Evolutionary conservation across 352 stramenopile genomes (phyloP).

Genomic region (Pythium monospermum): DNA sequence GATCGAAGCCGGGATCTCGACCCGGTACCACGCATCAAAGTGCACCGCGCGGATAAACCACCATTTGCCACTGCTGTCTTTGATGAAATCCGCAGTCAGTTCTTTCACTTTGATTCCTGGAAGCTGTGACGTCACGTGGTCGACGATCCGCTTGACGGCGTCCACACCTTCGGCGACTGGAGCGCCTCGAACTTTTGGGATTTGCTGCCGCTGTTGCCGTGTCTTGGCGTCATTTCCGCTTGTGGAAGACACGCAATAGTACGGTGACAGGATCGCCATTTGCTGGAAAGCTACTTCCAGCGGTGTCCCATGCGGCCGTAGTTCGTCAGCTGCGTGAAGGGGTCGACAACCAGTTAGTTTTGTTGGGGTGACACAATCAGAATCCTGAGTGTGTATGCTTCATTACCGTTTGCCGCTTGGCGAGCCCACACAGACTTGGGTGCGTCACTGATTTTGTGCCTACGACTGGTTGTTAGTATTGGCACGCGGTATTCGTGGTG

Average conservation of each 20-base stretch:
- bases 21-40: conserved; percentile 41
- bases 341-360: too few relatives aligned
- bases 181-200: conserved; percentile 52
- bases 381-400: too few relatives aligned
- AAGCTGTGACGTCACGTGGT: conserved; percentile 61
- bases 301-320: conserved; percentile 14
- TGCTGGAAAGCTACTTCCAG: conserved; percentile 14
- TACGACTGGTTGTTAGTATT: too few relatives aligned
- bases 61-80: conserved; percentile 49
- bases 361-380: conserved; percentile 1
- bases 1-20: conserved; percentile 24
- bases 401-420: too few relatives aligned
- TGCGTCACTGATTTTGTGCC: too few relatives aligned
- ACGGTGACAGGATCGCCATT: conserved; percentile 19
- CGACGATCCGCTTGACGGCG: conserved; percentile 44
- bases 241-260: conserved; percentile 21
- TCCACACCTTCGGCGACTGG: conserved; percentile 47
- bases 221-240: conserved; percentile 24
- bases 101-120: conserved; percentile 47
- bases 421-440: too few relatives aligned
- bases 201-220: conserved; percentile 20
- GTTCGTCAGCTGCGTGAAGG: too few relatives aligned
- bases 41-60: conserved; percentile 64
- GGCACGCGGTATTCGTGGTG: too few relatives aligned
- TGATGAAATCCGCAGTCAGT: conserved; percentile 69